These are phyloP conservation scores for Lophiostoma macrostomum DNA, from an alignment of 495 filamentous ascomycete genomes.

Conservation along the genomic window DNA sequence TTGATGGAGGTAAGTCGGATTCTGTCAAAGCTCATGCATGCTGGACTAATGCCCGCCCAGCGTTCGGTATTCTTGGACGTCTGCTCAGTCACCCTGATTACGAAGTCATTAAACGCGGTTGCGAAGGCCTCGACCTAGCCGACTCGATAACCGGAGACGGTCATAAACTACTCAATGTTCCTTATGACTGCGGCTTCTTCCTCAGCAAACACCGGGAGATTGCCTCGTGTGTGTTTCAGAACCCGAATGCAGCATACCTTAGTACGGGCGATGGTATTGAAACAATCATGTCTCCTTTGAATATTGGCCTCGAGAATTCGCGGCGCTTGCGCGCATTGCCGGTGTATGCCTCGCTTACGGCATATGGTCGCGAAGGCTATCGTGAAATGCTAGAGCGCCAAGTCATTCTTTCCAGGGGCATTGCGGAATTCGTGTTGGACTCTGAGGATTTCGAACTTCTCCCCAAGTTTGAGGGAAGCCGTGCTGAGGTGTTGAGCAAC, in stretches of 20 bases:
- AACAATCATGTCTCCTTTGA: constrained; percentile 73
- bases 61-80: constrained; percentile 83
- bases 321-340: constrained; percentile 85
- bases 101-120: constrained; percentile 50
- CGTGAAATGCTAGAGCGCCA: constrained; percentile 68
- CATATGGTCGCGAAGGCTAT: constrained; percentile 71
- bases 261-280: constrained; percentile 38
- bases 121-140: constrained; percentile 71
- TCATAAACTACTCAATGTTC: constrained; percentile 93
- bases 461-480: constrained; percentile 42
- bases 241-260: constrained; percentile 84
- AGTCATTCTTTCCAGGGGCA: constrained; percentile 62
- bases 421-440: constrained; percentile 60
- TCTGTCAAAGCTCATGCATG: too few relatives aligned
- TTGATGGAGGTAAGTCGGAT: constrained; percentile 62
- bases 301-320: constrained; percentile 89
- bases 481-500: constrained; percentile 43
- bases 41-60: constrained; percentile 36
- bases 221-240: constrained; percentile 66
- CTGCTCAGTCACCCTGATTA: constrained; percentile 56
- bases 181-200: constrained; percentile 93
- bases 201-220: constrained; percentile 61
- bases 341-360: constrained; percentile 75
- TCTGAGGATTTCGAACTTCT: constrained; percentile 64
- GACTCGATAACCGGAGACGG: constrained; percentile 85